Base-by-base conservation (phyloP, 306 rosid genomes). In the Cucurbita moschata region DNA sequence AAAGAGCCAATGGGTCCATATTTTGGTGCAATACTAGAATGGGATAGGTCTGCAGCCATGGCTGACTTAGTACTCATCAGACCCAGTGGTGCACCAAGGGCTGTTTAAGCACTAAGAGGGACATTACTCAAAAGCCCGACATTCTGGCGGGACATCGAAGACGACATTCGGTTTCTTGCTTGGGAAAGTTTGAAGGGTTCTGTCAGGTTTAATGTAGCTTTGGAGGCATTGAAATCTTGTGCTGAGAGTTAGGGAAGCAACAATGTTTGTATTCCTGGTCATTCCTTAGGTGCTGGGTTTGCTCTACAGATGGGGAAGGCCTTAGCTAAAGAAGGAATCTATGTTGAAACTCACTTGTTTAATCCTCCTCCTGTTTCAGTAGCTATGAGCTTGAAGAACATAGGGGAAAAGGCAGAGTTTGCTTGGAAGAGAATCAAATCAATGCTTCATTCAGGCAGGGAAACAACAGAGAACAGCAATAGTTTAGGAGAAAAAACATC, bases 161-260 rank as follows among this genome's bases (percentile, higher is more conserved):
- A 43, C 47, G 99, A 94, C 83, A 97, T 91, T 42, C 89, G 99
- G 14, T 94, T 89, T 72, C 77, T 94, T 26, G 89, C 97, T 78
- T 91, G 99, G 98, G 99, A 94, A 77, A 94, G 95, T 88, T 81
- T 94, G 79, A 87, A 86, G 81, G 99, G 99, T 1, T 94, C 99
- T 40, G 85, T 85, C 13, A 83, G 99, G 82, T 94, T 91, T 67
- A 87, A 88, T 61, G 75, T 44, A 74, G 89, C 86, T 7, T 89
- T 21, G 80, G 87, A 84, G 72, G 88, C 87, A 63, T 82, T 94
- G 59, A 86, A 85, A 77, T 84, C 86, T 7, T 83, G 85, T 15
- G 87, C 87, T 51, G 87, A 83, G 37, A 71, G 66, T 50, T 84
- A 87, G 53, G 90, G 97, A 79, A 89, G 96, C 76, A 79, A 54